Conservation (phyloP, 2,329 filamentous ascomycete species). For the Neopestalotiopsis sp. region DNA sequence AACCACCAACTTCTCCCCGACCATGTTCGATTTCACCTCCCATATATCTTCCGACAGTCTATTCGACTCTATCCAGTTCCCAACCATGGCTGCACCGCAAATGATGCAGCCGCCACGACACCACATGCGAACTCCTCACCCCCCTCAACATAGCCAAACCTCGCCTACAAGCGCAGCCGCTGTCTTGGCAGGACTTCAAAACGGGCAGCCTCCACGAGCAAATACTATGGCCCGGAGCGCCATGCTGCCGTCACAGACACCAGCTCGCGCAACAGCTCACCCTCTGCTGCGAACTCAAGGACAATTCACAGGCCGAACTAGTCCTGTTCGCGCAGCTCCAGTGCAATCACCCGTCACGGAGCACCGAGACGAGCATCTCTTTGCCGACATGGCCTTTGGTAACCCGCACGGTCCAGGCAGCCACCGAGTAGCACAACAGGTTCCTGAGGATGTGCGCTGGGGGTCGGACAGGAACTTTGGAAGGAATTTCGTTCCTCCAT, state of each 20-base stretch:
- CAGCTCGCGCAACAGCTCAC: conserved; percentile 26
- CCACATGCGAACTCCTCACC: conserved; percentile 25
- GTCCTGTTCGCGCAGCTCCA: conserved; percentile 30
- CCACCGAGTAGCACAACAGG: conserved; percentile 38
- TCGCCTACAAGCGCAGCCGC: conserved; percentile 34
- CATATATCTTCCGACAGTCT: conserved; percentile 24
- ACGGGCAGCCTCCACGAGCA: conserved; percentile 26
- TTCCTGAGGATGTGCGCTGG: conserved; percentile 62
- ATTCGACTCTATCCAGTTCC: conserved; percentile 34
- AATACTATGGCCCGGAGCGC: conserved; percentile 25
- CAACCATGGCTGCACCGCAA: conserved; percentile 26
- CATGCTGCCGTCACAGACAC: conserved; percentile 26
- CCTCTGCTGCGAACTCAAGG: conserved; percentile 24
- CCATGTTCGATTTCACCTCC: conserved; percentile 31
- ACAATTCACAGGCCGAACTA: conserved; percentile 25
- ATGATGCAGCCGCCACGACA: conserved; percentile 33
- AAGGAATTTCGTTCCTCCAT: conserved; percentile 59
- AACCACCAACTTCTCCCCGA: conserved; percentile 36
- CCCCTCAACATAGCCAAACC: conserved; percentile 30
- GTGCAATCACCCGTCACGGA: conserved; percentile 19
- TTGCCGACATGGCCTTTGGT: conserved; percentile 49
- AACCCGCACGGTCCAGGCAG: conserved; percentile 25
- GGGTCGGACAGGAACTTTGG: conserved; percentile 73
- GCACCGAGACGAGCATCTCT: conserved; percentile 41
- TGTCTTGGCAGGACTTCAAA: conserved; percentile 36